Conservation (phyloP, 805 yeast genomes). For the Sungouiella blattae region DNA sequence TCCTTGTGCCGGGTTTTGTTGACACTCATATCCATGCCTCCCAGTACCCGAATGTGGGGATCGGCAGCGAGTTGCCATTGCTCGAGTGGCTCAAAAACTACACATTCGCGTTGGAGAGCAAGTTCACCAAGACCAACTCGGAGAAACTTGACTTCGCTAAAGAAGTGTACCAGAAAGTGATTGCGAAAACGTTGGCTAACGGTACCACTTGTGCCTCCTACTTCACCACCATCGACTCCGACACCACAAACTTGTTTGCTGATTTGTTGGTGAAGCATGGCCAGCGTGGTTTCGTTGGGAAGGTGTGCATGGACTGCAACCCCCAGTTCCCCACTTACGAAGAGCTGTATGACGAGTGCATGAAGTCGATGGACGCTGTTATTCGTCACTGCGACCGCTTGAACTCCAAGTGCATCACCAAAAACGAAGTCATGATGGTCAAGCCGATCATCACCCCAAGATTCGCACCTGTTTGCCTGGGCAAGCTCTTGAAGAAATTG, state of each 20-base stretch:
- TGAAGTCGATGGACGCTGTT: constrained; percentile 51
- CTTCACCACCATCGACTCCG: constrained; percentile 78
- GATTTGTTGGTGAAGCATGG: constrained; percentile 63
- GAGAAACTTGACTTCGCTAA: constrained; percentile 51
- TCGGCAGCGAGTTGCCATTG: constrained; percentile 80
- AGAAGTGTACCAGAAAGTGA: constrained; percentile 61
- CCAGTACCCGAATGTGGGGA: constrained; percentile 44
- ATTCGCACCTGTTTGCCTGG: constrained; percentile 85
- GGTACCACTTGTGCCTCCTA: constrained; percentile 95
- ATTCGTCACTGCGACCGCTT: constrained; percentile 51
- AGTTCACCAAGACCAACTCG: constrained; percentile 34
- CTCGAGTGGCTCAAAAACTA: constrained; percentile 85
- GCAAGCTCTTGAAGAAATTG: constrained; percentile 56
- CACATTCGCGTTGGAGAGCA: constrained; percentile 85
- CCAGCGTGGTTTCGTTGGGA: constrained; percentile 88
- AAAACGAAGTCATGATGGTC: constrained; percentile 39
- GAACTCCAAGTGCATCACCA: constrained; percentile 42
- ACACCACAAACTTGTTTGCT: constrained; percentile 74
- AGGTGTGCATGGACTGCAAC: constrained; percentile 89
- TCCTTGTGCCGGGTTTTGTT: constrained; percentile 56
- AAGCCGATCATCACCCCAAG: constrained; percentile 86
- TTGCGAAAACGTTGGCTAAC: constrained; percentile 62
- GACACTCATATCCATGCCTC: constrained; percentile 47
- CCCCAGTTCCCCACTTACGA: constrained; percentile 62
- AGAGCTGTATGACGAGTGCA: constrained; percentile 55